These are phyloP conservation scores for Pythium scleroteichum DNA, from an alignment of 352 stramenopile genomes.

Conservation along the genomic window DNA sequence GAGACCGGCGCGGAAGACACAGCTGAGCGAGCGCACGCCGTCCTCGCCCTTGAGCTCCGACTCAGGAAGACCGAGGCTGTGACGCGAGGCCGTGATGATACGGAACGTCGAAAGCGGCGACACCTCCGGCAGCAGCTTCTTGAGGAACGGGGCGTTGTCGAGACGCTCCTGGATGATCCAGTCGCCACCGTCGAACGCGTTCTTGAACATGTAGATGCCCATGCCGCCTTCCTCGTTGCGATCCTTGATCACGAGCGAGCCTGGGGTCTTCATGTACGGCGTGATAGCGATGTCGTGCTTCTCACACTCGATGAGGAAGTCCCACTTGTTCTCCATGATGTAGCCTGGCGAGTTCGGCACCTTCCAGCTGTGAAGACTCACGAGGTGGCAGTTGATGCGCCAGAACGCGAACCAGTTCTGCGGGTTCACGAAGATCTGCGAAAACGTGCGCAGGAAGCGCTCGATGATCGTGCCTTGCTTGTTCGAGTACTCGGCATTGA, in stretches of 20 bases:
- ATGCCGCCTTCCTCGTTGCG: slow-evolving; percentile 98
- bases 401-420: slow-evolving; percentile 99
- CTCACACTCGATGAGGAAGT: slow-evolving; percentile 93
- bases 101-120: slow-evolving; percentile 97
- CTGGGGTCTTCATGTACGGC: slow-evolving; percentile 90
- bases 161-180: slow-evolving; percentile 98
- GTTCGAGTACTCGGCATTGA: slow-evolving; percentile 59
- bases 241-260: slow-evolving; percentile 96
- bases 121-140: slow-evolving; percentile 89
- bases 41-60: slow-evolving; percentile 51
- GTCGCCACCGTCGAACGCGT: slow-evolving; percentile 92
- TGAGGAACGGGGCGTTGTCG: slow-evolving; percentile 92
- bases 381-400: slow-evolving; percentile 95
- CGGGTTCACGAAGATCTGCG: slow-evolving; percentile 77
- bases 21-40: slow-evolving; percentile 78
- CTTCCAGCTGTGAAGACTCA: slow-evolving; percentile 93
- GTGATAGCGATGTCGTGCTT: slow-evolving; percentile 92
- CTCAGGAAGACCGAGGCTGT: slow-evolving; percentile 53
- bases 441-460: slow-evolving; percentile 90
- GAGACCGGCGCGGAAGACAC: slow-evolving; percentile 74
- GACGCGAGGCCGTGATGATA: slow-evolving; percentile 94
- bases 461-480: slow-evolving; percentile 76
- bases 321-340: slow-evolving; percentile 98
- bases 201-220: slow-evolving; percentile 98
- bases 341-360: slow-evolving; percentile 92